Evolutionary conservation across 2,329 filamentous ascomycete species (phyloP).

Genomic region (Clarireedia monteithiana): DNA sequence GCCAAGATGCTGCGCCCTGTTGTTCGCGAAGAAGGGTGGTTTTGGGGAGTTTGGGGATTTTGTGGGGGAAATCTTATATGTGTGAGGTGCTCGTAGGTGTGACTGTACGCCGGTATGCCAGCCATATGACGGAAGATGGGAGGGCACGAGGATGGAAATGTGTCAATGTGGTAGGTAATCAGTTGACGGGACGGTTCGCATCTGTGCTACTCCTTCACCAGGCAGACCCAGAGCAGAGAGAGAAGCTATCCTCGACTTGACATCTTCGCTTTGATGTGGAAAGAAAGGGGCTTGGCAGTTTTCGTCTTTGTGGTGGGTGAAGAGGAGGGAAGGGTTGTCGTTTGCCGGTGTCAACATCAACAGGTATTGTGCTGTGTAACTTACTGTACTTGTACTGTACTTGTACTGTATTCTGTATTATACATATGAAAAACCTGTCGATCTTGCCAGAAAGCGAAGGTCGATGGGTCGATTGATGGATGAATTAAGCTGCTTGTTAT

Average conservation of each 20-base stretch:
- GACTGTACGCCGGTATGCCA: background rate
- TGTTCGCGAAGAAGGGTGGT: background rate
- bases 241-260: background rate
- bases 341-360: background rate
- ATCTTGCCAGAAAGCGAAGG: background rate
- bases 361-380: background rate
- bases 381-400: no score
- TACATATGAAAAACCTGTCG: background rate
- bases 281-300: slow-evolving; percentile 7
- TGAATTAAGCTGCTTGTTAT: background rate
- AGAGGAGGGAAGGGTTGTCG: background rate
- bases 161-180: background rate
- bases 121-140: background rate
- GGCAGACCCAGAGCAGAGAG: background rate
- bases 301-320: background rate
- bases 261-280: background rate
- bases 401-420: background rate
- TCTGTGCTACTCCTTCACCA: background rate
- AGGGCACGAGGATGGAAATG: slow-evolving; percentile 2
- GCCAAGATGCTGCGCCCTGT: slow-evolving; percentile 6
- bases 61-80: background rate
- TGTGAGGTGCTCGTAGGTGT: no score
- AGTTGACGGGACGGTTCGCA: background rate
- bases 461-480: background rate
- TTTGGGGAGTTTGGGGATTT: background rate